Base-by-base conservation (phyloP, 2,329 filamentous ascomycete genomes). In the Lecanoromycetidae sp. region DNA sequence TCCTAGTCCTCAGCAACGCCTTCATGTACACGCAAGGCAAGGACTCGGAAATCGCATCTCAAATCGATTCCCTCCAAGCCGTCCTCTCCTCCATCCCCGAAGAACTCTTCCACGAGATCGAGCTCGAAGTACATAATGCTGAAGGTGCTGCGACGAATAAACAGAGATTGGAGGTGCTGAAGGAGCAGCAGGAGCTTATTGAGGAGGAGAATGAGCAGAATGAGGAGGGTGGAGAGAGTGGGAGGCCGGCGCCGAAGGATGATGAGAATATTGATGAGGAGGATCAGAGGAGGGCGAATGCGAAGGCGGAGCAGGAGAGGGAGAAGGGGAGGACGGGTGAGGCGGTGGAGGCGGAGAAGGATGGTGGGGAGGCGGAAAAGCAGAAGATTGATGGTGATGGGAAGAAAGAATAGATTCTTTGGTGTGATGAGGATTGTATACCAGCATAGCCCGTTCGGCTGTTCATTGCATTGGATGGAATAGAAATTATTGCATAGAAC, bases 81-180 rank as follows among this genome's bases (percentile, higher is more conserved):
- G 91, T 98, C 4, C 72, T 98, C 33, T 93, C 86, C 33, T 88
- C 84, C 51, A 96, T 98, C 53, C 91, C 91, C 3, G 91, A 98
- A 66, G 91, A 98, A 66, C 75, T 98, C 33, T 98, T 93, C 84
- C 91, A 98, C 73, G 91, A 98, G 71, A 95, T 98, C 54, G 91
- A 96, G 68, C 82, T 98, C 26, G 91, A 98, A 70, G 87, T 98
- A 8, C 87, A 95, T 74, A 94, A 82, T 52, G 88, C 90, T 40
- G 91, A 98, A 69, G 91, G 91, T 52, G 90, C 88, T 9, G 91
- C 91, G 20, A 98, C 91, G 55, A 98, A 98, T 77, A 95, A 93
- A 76, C 91, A 96, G 73, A 84, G 91, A 63, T 82, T 98, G 34
- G 91, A 98, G 71, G 91, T 98, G 13, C 76, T 98, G 62, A 93